Evolutionary conservation across 805 yeast genomes (phyloP), one percentile per base, ranked within the genome.

Genomic region (Candida pseudofarinosa): DNA sequence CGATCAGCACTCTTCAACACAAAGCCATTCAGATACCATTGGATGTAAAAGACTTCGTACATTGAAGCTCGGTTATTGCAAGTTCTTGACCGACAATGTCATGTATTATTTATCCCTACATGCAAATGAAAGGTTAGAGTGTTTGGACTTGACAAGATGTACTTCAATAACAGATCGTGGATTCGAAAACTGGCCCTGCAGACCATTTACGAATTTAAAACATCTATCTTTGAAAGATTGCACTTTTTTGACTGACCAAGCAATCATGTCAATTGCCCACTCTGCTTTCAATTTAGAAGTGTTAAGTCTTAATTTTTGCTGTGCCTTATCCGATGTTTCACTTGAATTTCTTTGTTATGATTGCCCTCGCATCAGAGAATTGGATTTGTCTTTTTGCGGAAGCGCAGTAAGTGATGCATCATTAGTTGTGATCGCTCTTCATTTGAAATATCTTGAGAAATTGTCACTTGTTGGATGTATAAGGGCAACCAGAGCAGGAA

Each of bases 151-250:
- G 42, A 80, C 90, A 1, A 70, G 93, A 46, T 85, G 93, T 58
- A 85, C 90, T 18, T 77, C 88, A 2, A 82, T 85, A 28, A 83
- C 90, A 2, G 93, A 85, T 61, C 69, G 70, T 35, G 93, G 91
- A 1, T 85, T 83, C 56, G 69, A 76, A 17, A 74, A 69, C 51
- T 85, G 90, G 89, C 65, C 81, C 0, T 72, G 72, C 51, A 66
- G 71, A 15, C 71, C 69, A 20, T 83, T 85, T 51, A 76, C 81
- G 1, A 69, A 69, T 15, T 62, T 85, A 51, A 70, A 61, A 46
- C 69, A 64, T 41, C 62, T 85, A 39, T 73, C 78, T 20, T 61
- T 85, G 46, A 75, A 81, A 49, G 93, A 85, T 56, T 85, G 93
- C 58, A 83, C 90, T 0, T 85, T 81, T 53, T 62, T 85, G 38